These are phyloP conservation scores for Hypoxylon sp. DNA, from an alignment of 2,329 filamentous ascomycete genomes.

Conservation along the genomic window DNA sequence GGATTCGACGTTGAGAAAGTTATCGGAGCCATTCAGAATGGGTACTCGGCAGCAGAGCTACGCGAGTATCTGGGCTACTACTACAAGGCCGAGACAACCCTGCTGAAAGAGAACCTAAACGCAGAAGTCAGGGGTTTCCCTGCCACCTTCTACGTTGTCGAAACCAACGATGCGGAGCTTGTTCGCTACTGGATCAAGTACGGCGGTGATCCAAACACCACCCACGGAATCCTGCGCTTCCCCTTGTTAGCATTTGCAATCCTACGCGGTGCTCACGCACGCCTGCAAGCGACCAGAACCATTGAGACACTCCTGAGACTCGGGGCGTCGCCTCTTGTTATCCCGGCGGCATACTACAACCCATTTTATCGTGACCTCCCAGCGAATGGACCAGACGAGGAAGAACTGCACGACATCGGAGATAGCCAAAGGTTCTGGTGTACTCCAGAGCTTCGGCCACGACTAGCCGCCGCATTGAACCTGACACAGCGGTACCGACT, in stretches of 20 bases:
- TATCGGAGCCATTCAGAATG: constrained; percentile 36
- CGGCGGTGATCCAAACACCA: constrained; percentile 42
- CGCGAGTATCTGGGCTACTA: constrained; percentile 28
- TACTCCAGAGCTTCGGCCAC: constrained; percentile 14
- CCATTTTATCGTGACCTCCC: constrained; percentile 37
- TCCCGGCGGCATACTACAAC: constrained; percentile 40
- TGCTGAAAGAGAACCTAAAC: constrained; percentile 36
- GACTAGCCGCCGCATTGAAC: constrained; percentile 30
- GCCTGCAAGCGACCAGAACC: constrained; percentile 24
- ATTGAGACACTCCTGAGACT: constrained; percentile 38
- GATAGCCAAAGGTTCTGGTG: constrained; percentile 37
- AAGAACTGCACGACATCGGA: constrained; percentile 16
- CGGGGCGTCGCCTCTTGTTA: constrained; percentile 37
- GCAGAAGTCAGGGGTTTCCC: constrained; percentile 36
- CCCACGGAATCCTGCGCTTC: constrained; percentile 25
- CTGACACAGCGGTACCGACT: constrained; percentile 45
- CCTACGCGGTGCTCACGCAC: constrained; percentile 20
- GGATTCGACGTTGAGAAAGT: constrained; percentile 26
- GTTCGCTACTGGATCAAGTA: constrained; percentile 42
- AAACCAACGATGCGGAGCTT: constrained; percentile 35
- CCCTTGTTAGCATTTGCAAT: constrained; percentile 44
- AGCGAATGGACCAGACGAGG: constrained; percentile 7
- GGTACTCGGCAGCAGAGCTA: constrained; percentile 27
- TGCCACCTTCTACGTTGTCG: constrained; percentile 44
- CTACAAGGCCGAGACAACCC: constrained; percentile 10